Evolutionary conservation across 176 grass and related monocot genomes (phyloP).

Genomic region (Hordeum marinum): DNA sequence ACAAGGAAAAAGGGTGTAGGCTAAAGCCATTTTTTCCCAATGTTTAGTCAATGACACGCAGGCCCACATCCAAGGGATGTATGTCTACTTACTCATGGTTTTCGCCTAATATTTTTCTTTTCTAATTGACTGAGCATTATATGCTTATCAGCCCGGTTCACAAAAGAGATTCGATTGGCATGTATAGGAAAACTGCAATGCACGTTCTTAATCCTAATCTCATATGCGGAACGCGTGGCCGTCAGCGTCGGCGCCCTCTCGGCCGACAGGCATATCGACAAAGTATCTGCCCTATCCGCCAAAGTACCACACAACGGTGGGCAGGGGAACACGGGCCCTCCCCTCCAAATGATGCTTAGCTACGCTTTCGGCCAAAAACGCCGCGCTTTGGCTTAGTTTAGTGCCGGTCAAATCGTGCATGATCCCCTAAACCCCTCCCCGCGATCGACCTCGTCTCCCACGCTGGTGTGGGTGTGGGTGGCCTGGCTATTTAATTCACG

Average conservation of each 20-base stretch:
- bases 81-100: not conserved
- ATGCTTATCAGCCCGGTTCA: not conserved
- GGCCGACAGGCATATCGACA: constrained; percentile 43
- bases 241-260: constrained; percentile 4
- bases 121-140: not conserved
- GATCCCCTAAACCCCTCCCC: constrained; percentile 53
- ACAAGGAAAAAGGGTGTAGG: too few relatives aligned
- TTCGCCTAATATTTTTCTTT: not conserved
- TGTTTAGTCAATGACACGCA: too few relatives aligned
- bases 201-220: not conserved
- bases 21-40: too few relatives aligned
- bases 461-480: not conserved
- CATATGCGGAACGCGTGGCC: not conserved
- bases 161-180: not conserved
- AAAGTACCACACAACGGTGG: not conserved
- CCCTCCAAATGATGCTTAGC: constrained; percentile 23
- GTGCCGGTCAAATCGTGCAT: constrained; percentile 35
- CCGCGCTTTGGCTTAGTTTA: constrained; percentile 30
- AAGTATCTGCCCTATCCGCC: constrained; percentile 24
- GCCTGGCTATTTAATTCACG: not conserved
- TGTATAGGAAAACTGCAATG: not conserved
- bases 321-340: constrained; percentile 9
- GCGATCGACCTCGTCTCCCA: constrained; percentile 25
- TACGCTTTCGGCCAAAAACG: constrained; percentile 36
- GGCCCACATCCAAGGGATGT: too few relatives aligned